Percentiles rank a stretch among this genome's conserved stretches.
These are phyloP conservation scores for Phytophthora sp. DNA, from an alignment of 352 stramenopile genomes.

Conservation along the genomic window DNA sequence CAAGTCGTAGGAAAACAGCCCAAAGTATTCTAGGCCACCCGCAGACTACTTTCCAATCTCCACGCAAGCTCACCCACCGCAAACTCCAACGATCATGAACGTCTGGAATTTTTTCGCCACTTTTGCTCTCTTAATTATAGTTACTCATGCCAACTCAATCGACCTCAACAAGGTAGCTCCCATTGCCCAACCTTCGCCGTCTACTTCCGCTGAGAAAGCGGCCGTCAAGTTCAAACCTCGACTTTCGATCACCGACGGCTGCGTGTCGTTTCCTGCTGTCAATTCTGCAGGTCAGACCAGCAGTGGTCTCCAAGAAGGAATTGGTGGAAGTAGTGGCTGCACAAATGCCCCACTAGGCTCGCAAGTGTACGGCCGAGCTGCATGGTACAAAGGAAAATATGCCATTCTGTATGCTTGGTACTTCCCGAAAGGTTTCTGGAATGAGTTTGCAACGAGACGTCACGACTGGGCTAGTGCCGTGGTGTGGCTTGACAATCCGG, in stretches of 20 bases:
- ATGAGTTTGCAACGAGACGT: not conserved
- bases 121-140: not conserved
- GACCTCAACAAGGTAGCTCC: conserved; percentile 10
- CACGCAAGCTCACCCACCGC: not conserved
- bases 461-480: conserved; percentile 23
- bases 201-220: conserved; percentile 1
- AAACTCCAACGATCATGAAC: too few species aligned
- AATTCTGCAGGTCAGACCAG: conserved; percentile 10
- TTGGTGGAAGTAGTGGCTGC: not conserved
- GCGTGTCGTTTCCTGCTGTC: conserved; percentile 9
- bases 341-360: conserved; percentile 7
- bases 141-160: conserved; percentile 4
- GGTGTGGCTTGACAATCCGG: conserved; percentile 18
- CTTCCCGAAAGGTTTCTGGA: conserved; percentile 22
- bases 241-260: conserved; percentile 7
- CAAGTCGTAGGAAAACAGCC: too few species aligned
- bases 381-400: conserved; percentile 13
- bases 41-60: conserved; percentile 8
- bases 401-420: conserved; percentile 27
- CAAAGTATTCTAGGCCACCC: too few species aligned
- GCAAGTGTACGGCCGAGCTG: conserved; percentile 17
- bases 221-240: conserved; percentile 19
- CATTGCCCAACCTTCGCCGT: conserved; percentile 3
- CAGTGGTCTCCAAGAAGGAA: conserved; percentile 4
- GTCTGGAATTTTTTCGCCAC: not conserved